Conservation (phyloP, 257 asterid genomes). For the Solanum gandarillasii region DNA sequence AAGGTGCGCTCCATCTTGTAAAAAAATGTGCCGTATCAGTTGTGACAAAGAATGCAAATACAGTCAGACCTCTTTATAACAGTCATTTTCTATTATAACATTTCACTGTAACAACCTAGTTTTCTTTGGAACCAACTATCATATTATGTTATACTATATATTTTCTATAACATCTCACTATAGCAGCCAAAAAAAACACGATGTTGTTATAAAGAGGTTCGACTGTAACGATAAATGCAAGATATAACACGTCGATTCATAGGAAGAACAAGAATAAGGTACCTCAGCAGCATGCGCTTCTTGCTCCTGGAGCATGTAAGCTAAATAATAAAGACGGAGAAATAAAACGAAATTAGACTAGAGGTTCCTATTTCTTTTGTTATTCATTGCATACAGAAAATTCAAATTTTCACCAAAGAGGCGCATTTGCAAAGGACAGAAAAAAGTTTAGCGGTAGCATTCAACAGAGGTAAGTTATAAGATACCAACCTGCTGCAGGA, state of each 20-base stretch:
- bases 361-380: not conserved
- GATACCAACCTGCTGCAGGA: conserved; percentile 79
- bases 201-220: not conserved
- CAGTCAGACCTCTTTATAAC: not conserved
- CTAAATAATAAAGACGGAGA: conserved; percentile 23
- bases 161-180: not conserved
- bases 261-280: not conserved
- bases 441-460: not conserved
- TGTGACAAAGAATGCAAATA: not conserved
- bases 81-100: not conserved
- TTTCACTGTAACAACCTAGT: not conserved
- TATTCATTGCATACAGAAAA: not conserved
- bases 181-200: not conserved
- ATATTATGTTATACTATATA: not conserved
- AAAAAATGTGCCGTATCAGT: not conserved
- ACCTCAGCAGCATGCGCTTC: conserved; percentile 93
- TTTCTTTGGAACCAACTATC: not conserved
- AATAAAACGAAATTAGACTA: not conserved
- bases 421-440: not conserved
- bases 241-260: not conserved
- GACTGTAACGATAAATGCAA: not conserved
- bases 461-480: not conserved
- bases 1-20: conserved; percentile 81
- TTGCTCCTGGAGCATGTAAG: conserved; percentile 78
- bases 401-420: not conserved